Conservation (phyloP, 331 rosid species). For the Acacia concinna region DNA sequence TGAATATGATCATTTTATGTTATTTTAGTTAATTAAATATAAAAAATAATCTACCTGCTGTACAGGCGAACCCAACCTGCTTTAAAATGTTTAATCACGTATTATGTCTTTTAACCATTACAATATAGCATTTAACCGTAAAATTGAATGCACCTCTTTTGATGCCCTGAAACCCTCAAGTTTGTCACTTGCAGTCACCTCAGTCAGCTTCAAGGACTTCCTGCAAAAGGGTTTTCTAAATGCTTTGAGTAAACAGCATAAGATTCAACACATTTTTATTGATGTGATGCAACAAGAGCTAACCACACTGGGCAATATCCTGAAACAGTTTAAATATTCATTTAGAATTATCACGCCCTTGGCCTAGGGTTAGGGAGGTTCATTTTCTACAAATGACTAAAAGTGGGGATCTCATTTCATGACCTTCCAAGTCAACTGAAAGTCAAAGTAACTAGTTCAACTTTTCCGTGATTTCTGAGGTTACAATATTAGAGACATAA, state of each 20-base stretch:
- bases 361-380: constrained; percentile 1
- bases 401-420: background rate
- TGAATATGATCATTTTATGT: background rate
- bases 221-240: constrained; percentile 42
- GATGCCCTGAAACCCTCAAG: constrained; percentile 91
- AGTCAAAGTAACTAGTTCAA: constrained; percentile 5
- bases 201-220: constrained; percentile 71
- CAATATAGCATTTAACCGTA: background rate
- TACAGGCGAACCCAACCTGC: background rate
- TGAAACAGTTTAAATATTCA: constrained; percentile 6
- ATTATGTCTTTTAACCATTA: background rate
- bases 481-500: background rate
- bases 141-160: constrained; percentile 69
- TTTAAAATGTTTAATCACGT: constrained; percentile 5
- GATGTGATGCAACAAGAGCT: constrained; percentile 16
- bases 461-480: background rate
- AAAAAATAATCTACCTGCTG: background rate
- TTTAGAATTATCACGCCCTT: background rate
- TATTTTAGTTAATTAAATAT: background rate
- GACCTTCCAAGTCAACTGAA: constrained; percentile 15
- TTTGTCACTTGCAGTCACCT: constrained; percentile 89
- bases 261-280: background rate
- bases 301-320: constrained; percentile 6
- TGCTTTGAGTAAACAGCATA: constrained; percentile 2
- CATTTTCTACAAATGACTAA: constrained; percentile 7